phyloP scores from a whole-genome alignment of 2,329 filamentous ascomycete genomes.

The Annulohypoxylon truncatum region DNA sequence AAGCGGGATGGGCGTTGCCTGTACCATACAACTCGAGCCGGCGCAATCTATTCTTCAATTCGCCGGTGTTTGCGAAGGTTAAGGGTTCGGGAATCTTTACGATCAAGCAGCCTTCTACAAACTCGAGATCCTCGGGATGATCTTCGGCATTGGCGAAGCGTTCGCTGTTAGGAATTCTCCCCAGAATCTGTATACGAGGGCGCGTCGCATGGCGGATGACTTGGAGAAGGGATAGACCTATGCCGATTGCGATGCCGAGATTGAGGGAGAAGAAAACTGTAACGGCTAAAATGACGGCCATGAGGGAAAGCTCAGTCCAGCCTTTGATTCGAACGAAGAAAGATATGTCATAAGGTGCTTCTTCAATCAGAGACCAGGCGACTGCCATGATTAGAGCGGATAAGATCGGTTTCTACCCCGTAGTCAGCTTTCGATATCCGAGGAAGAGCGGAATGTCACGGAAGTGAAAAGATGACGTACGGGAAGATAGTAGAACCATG shows the following conservation, averaged over 20 bases:
- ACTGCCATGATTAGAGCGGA: conserved; percentile 96
- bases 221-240: conserved; percentile 88
- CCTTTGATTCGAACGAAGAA: conserved; percentile 91
- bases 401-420: conserved; percentile 85
- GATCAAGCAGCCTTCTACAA: conserved; percentile 91
- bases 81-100: conserved; percentile 98
- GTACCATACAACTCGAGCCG: conserved; percentile 94
- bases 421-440: conserved; percentile 12
- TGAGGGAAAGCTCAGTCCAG: conserved; percentile 86
- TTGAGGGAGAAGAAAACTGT: conserved; percentile 97
- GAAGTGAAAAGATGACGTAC: conserved; percentile 62
- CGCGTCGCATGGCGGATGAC: conserved; percentile 92
- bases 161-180: conserved; percentile 84
- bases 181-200: conserved; percentile 94
- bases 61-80: conserved; percentile 96
- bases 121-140: conserved; percentile 79
- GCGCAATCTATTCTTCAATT: conserved; percentile 84
- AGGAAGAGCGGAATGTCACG: not conserved
- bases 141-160: conserved; percentile 88
- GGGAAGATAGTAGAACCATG: conserved; percentile 96
- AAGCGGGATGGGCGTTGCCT: conserved; percentile 82
- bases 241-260: conserved; percentile 91
- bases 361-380: conserved; percentile 93
- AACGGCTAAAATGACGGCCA: conserved; percentile 88
- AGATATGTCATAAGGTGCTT: conserved; percentile 89